phyloP scores from a whole-genome alignment of 768 basidiomycete species.

The Ephemerocybe angulata region DNA sequence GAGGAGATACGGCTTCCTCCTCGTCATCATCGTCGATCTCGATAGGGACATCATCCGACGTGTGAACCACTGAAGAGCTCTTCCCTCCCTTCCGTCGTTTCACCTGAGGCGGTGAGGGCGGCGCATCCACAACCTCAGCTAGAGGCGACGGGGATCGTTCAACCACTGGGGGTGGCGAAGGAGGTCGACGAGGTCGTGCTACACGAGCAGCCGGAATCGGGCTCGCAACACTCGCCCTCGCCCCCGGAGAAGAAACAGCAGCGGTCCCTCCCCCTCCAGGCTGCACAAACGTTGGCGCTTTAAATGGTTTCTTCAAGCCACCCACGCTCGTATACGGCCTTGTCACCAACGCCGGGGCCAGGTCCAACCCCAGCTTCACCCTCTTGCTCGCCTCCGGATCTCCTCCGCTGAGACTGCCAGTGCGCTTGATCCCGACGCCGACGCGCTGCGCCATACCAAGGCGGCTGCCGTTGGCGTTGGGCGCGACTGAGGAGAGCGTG shows the following conservation, averaged over 20 bases:
- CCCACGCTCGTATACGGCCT: constrained; percentile 41
- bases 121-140: no score
- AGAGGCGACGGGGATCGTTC: no score
- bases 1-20: neutral
- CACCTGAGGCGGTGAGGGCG: neutral
- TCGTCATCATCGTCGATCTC: neutral
- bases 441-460: neutral
- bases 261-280: neutral
- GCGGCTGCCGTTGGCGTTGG: neutral
- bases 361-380: constrained; percentile 28
- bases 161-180: no score
- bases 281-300: constrained; percentile 31
- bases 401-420: neutral
- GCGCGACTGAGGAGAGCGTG: neutral
- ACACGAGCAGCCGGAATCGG: neutral
- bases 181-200: no score
- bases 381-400: constrained; percentile 24
- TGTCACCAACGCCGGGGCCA: constrained; percentile 39
- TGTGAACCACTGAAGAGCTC: neutral
- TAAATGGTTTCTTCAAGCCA: constrained; percentile 47
- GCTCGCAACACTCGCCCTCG: neutral
- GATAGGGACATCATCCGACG: neutral
- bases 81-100: neutral
- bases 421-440: neutral
- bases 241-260: neutral